A percentile compares a stretch with the other conserved stretches of the same genome.
phyloP scores from a whole-genome alignment of 202 grass and related monocot genomes.

The Saccharum hybrid region DNA sequence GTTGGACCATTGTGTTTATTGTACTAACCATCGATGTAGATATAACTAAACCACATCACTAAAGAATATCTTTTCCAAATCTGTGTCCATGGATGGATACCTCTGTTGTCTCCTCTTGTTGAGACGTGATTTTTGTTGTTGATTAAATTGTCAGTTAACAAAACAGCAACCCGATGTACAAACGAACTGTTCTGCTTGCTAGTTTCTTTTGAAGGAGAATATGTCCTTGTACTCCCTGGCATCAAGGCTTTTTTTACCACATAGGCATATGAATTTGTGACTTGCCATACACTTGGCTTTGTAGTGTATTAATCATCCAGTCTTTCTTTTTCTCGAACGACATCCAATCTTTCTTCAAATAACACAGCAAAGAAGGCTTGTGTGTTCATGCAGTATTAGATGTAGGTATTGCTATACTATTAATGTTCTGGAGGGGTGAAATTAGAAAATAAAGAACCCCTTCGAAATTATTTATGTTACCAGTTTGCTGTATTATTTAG shows the following conservation, averaged over 20 bases:
- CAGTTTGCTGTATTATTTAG: not conserved
- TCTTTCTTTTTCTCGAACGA: not conserved
- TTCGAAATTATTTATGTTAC: not conserved
- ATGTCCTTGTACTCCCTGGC: not conserved
- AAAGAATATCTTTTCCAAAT: not conserved
- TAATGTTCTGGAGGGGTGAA: not conserved
- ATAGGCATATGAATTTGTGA: not conserved
- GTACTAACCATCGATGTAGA: not conserved
- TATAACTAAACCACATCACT: not conserved
- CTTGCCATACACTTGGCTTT: not conserved
- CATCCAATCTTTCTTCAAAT: not conserved
- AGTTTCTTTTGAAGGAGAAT: not conserved
- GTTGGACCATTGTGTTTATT: not conserved
- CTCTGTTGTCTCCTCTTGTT: not conserved
- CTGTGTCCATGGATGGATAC: not conserved
- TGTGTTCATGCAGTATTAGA: not conserved
- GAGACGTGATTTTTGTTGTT: conserved; percentile 5
- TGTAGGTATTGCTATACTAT: not conserved
- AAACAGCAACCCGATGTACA: not conserved
- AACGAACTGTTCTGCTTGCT: not conserved
- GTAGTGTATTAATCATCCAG: not conserved
- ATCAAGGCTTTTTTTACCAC: not conserved
- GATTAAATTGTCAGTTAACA: not conserved
- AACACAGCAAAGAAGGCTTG: not conserved
- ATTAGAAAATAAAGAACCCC: not conserved